phyloP scores from a whole-genome alignment of 306 rosid genomes.

The Gynostemma pentaphyllum region DNA sequence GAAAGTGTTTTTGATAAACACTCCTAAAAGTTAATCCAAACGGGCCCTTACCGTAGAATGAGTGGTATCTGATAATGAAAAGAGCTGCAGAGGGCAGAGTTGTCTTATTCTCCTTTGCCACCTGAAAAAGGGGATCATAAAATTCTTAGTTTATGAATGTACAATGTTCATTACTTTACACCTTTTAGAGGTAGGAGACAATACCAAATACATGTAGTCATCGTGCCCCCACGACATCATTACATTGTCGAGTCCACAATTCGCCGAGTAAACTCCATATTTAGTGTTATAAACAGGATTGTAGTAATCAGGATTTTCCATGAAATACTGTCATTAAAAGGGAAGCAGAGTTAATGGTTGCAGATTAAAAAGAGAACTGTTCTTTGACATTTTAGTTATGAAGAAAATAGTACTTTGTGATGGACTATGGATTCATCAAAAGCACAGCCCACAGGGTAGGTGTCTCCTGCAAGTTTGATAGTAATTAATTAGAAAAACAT shows the following conservation, averaged over 20 bases:
- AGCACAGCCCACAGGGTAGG: constrained; percentile 73
- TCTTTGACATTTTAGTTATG: background rate
- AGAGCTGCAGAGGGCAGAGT: constrained; percentile 75
- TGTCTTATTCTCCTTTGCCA: constrained; percentile 52
- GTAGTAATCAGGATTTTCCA: constrained; percentile 44
- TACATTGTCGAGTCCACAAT: constrained; percentile 64
- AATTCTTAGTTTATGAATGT: background rate
- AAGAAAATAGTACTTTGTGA: constrained; percentile 36
- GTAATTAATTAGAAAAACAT: background rate
- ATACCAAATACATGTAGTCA: constrained; percentile 81
- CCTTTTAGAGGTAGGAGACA: background rate
- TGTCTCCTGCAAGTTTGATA: constrained; percentile 42
- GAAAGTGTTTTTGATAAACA: too few relatives aligned
- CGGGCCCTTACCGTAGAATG: constrained; percentile 48
- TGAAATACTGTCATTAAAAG: constrained; percentile 38
- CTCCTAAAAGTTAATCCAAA: too few relatives aligned
- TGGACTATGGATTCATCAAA: constrained; percentile 64
- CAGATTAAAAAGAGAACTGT: background rate
- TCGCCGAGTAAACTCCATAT: constrained; percentile 53
- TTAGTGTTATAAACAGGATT: constrained; percentile 45
- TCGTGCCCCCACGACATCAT: constrained; percentile 94
- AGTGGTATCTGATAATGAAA: constrained; percentile 78
- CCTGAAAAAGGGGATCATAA: too few relatives aligned
- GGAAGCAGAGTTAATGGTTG: background rate
- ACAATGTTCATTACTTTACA: background rate